phyloP scores from a whole-genome alignment of 805 yeast species.

The Yarrowia alimentaria region DNA sequence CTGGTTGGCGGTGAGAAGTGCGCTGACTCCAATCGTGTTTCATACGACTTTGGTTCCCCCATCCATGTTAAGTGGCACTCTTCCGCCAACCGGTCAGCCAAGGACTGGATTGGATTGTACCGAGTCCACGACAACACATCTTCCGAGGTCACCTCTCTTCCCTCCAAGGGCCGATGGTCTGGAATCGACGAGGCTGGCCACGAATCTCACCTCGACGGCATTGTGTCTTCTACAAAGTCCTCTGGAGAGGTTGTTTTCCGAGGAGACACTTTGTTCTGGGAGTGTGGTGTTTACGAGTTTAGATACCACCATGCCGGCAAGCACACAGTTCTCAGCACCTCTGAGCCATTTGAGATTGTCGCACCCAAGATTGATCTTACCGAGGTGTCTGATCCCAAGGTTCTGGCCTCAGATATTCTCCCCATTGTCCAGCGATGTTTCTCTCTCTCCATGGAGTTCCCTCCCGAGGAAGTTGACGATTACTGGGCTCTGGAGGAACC shows the following conservation, averaged over 20 bases:
- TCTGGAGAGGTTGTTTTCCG: constrained; percentile 53
- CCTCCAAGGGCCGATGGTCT: constrained; percentile 67
- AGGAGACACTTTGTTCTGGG: constrained; percentile 54
- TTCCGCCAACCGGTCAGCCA: constrained; percentile 48
- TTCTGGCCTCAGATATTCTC: constrained; percentile 39
- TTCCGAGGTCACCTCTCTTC: constrained; percentile 54
- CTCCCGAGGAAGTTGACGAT: constrained; percentile 33
- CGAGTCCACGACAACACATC: constrained; percentile 58
- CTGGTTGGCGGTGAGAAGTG: background rate
- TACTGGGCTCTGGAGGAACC: constrained; percentile 34
- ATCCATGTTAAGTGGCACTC: constrained; percentile 55
- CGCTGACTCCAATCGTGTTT: constrained; percentile 3
- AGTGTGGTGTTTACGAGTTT: constrained; percentile 69
- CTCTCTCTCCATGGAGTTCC: constrained; percentile 32
- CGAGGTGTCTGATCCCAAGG: constrained; percentile 38
- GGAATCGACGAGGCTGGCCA: constrained; percentile 37
- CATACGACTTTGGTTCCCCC: constrained; percentile 49
- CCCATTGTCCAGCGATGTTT: constrained; percentile 33
- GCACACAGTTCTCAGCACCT: constrained; percentile 66
- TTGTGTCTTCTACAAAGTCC: constrained; percentile 31
- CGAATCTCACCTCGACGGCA: constrained; percentile 32
- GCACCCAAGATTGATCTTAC: constrained; percentile 40
- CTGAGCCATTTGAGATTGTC: constrained; percentile 64
- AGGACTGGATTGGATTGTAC: constrained; percentile 79
- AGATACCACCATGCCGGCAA: constrained; percentile 65